A percentile compares a stretch with the other conserved stretches of the same genome.
phyloP scores from a whole-genome alignment of 164 flowering plant genomes.

The Vitis riparia region DNA sequence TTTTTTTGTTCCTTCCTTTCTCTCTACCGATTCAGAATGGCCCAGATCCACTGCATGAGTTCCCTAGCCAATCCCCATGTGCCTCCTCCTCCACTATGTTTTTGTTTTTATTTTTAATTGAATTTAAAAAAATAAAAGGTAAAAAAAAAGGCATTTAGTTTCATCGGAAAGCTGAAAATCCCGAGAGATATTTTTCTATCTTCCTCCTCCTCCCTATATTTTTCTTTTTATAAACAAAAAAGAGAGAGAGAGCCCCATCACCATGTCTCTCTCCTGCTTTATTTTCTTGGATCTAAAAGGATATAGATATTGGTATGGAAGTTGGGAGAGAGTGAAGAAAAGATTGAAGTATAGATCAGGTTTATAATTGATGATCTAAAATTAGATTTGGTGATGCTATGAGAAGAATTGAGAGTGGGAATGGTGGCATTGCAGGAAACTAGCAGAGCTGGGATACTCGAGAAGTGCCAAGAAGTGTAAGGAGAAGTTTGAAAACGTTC shows the following conservation, averaged over 20 bases:
- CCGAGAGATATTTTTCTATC: constrained; percentile 7
- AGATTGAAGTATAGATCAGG: too few relatives aligned
- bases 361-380: too few relatives aligned
- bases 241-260: neutral
- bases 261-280: neutral
- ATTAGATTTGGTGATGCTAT: too few relatives aligned
- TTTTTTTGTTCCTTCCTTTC: constrained; percentile 8
- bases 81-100: neutral
- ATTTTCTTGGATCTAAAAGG: neutral
- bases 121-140: neutral
- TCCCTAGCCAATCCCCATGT: constrained; percentile 18
- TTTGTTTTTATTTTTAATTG: neutral
- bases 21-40: constrained; percentile 15
- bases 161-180: constrained; percentile 12
- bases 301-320: neutral
- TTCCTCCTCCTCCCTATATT: neutral
- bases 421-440: constrained; percentile 46
- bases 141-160: neutral
- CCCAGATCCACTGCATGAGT: constrained; percentile 41
- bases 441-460: constrained; percentile 54
- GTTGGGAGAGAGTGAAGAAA: too few relatives aligned
- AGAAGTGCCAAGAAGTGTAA: constrained; percentile 71
- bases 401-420: too few relatives aligned
- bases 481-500: constrained; percentile 75
- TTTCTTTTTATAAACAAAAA: neutral